These are phyloP conservation scores for Bretschneidera sinensis DNA, from an alignment of 345 rosid species.

Conservation along the genomic window DNA sequence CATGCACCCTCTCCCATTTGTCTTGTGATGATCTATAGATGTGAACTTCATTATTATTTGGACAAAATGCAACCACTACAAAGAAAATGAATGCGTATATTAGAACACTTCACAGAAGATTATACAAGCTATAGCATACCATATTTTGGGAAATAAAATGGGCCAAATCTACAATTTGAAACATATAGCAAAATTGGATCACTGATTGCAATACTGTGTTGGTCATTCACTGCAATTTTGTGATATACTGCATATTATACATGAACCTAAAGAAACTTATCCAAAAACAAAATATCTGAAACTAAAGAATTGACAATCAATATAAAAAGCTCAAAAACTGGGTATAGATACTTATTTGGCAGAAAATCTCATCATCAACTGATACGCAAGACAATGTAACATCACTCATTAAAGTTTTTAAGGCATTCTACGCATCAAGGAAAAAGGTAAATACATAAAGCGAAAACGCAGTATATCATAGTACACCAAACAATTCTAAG, in stretches of 20 bases:
- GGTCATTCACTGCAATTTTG: background rate
- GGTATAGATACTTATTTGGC: no score
- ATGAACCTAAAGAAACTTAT: no score
- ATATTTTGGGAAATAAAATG: background rate
- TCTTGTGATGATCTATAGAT: constrained; percentile 66
- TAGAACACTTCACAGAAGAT: constrained; percentile 2
- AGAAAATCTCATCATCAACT: background rate
- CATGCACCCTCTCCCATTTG: constrained; percentile 85
- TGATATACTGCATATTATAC: no score
- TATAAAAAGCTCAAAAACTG: no score
- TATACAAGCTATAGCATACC: background rate
- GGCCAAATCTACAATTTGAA: no score
- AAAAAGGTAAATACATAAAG: no score
- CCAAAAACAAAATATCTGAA: no score
- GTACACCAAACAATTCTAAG: background rate
- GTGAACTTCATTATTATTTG: constrained; percentile 90
- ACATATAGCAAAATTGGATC: background rate
- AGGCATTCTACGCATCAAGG: background rate
- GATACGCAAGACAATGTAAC: background rate
- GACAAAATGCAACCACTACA: constrained; percentile 92
- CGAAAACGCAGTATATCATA: no score
- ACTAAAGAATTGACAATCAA: background rate
- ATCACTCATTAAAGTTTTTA: background rate
- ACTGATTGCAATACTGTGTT: background rate
- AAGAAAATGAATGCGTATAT: background rate